Base-by-base conservation (phyloP, 306 rosid species). In the Pterocarpus macrocarpus region DNA sequence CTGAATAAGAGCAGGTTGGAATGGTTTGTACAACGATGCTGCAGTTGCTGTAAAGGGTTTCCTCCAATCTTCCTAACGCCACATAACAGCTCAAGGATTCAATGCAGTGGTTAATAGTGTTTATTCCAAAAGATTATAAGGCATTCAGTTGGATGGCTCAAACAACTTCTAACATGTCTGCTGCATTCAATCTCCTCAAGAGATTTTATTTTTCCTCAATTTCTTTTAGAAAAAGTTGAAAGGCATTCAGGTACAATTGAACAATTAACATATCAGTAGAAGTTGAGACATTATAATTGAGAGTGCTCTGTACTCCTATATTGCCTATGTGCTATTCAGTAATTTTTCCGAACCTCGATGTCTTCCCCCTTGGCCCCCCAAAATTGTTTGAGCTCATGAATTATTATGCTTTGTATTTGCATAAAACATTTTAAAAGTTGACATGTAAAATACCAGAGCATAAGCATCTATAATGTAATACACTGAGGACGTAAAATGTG, bases 11-110 rank as follows among this genome's bases (percentile, higher is more conserved):
- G 85, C 93, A 92, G 97, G 87, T 62, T 90, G 80, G 90, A 77
- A 49, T 92, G 94, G 93, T 75, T 92, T 66, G 75, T 89, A 75
- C 85, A 83, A 65, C 87, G 71, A 86, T 90, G 92, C 85, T 90
- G 90, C 89, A 65, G 71, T 35, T 88, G 90, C 83, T 86, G 85
- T 81, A 12, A 81, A 69, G 85, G 73, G 58, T 53, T 82, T 55
- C 78, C 12, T 80, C 76, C 70, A 78, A 57, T 39, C 39, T 65
- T 57, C 76, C 86, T 47, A 69, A 67, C 36, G 59, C 57, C 80
- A 73, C 56, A 16, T 11, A 56, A 69, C 55, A 30, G 47, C 50
- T 38, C 61, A 12, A 78, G 8, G 57, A 35, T 43, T 82, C 75
- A 71, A 53, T 43, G 43, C 55, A 67, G 67, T 61, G 64, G 16